Evolutionary conservation across 495 filamentous ascomycete genomes (phyloP), one percentile per base, ranked within the genome.

Genomic region (Xylaria palmicola): DNA sequence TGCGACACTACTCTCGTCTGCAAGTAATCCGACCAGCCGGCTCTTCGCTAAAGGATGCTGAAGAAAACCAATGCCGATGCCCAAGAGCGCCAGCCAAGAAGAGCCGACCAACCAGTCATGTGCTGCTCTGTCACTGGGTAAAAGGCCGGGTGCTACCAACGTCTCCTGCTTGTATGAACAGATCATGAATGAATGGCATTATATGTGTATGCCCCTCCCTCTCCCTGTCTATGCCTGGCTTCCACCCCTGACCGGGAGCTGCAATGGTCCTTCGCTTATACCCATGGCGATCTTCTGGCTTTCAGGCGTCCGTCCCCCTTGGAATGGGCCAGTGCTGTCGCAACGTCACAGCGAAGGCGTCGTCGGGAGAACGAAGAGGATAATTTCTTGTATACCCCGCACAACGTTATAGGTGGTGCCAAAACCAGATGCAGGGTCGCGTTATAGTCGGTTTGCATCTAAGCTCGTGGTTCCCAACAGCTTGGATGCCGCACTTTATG

Each of bases 11-110:
- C 36, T 7, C 12, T 6, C 4, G 8, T 34, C 4, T 34, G 48
- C 29, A 34, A 34, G 48, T 32, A 34, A 32, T 20, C 48, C 48
- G 48, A 51, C 47, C 29, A 51, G 27, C 29, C 48, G 48, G 48
- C 48, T 51, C 48, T 39, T 22, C 37, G 50, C 32, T 39, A 36
- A 19, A 32, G 45, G 12, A 2, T 6, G 15, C 17, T 30, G 30
- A 52, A 10, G 30, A 6, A 20, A 32, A n/a, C 32, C 36, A 41
- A 34, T 41, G 51, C 32, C 22, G 51, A n/a, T 19, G 22, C 30
- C 34, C 7, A 7, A 17, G 24, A 26, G 17, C 17, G 17, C n/a
- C 19, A 52, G 30, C 49, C 12, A 52, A 37, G 29, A 36, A n/a
- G n/a, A n/a, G 2, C 19, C 22, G 29, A 19, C 36, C 22, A 41